phyloP scores from a whole-genome alignment of 768 basidiomycete genomes.

The Dentipellis fragilis region DNA sequence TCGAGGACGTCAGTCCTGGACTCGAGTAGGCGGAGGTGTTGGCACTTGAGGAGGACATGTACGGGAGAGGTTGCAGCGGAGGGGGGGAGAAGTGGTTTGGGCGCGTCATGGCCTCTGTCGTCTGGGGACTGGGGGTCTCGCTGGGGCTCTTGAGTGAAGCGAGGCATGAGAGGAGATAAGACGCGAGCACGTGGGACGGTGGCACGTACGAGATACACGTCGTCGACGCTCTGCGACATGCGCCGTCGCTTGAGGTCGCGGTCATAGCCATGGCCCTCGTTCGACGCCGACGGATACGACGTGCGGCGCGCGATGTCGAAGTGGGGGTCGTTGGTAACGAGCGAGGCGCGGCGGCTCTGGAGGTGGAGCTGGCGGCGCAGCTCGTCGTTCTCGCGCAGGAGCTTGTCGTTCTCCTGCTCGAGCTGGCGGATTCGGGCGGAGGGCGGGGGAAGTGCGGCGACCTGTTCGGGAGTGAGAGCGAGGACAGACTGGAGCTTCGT shows the following conservation, averaged over 20 bases:
- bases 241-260: slow-evolving; percentile 18
- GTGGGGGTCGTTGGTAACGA: slow-evolving; percentile 11
- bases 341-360: slow-evolving; percentile 11
- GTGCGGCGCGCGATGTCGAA: slow-evolving; percentile 11
- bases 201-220: slow-evolving; percentile 19
- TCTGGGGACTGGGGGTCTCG: slow-evolving; percentile 21
- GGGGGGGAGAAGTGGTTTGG: slow-evolving; percentile 13
- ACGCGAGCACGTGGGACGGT: not conserved
- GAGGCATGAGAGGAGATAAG: not conserved
- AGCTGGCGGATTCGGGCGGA: slow-evolving; percentile 71
- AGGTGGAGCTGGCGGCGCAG: slow-evolving; percentile 50
- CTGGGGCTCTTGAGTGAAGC: slow-evolving; percentile 9
- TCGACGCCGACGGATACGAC: slow-evolving; percentile 11
- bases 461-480: slow-evolving; percentile 65
- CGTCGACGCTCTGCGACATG: slow-evolving; percentile 17
- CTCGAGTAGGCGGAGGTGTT: slow-evolving; percentile 11
- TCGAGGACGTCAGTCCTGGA: slow-evolving; percentile 9
- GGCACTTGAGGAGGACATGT: slow-evolving; percentile 9
- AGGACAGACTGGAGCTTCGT: slow-evolving; percentile 73
- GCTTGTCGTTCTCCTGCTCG: slow-evolving; percentile 66
- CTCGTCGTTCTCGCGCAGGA: slow-evolving; percentile 67
- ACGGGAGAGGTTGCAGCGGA: slow-evolving; percentile 9
- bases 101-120: slow-evolving; percentile 15
- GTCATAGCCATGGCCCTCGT: slow-evolving; percentile 15
- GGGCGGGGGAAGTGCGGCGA: slow-evolving; percentile 62